Conservation (phyloP, 164 flowering plant genomes). For the Stephania yunnanensis region DNA sequence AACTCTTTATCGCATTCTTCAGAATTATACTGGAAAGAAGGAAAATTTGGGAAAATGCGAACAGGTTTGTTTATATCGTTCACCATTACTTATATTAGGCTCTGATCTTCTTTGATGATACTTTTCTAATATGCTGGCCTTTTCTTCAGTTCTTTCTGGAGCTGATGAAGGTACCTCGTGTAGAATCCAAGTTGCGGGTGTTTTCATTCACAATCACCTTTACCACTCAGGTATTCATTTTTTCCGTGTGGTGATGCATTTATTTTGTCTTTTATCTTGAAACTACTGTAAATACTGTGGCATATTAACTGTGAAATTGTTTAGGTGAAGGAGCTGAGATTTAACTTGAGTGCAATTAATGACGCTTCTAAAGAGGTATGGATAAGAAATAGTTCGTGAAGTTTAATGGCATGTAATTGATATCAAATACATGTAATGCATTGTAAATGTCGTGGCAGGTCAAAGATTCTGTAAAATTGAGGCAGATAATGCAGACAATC, state of each 20-base stretch:
- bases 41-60: conserved; percentile 96
- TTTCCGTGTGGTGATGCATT: neutral
- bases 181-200: conserved; percentile 90
- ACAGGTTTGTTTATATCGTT: conserved; percentile 48
- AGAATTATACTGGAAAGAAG: conserved; percentile 78
- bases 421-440: conserved; percentile 7
- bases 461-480: conserved; percentile 76
- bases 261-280: conserved; percentile 7
- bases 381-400: neutral
- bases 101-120: neutral
- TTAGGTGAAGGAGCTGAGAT: conserved; percentile 74
- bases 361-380: conserved; percentile 78
- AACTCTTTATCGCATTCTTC: conserved; percentile 22
- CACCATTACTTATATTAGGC: conserved; percentile 11
- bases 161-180: conserved; percentile 97
- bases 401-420: neutral
- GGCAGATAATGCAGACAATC: conserved; percentile 96
- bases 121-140: neutral
- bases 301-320: conserved; percentile 7
- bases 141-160: conserved; percentile 82
- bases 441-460: conserved; percentile 47
- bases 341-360: conserved; percentile 62
- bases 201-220: conserved; percentile 90
- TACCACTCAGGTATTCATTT: conserved; percentile 63
- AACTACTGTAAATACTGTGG: neutral